Evolutionary conservation across 2,329 filamentous ascomycete genomes (phyloP).

Genomic region (Alternaria gansuensis): DNA sequence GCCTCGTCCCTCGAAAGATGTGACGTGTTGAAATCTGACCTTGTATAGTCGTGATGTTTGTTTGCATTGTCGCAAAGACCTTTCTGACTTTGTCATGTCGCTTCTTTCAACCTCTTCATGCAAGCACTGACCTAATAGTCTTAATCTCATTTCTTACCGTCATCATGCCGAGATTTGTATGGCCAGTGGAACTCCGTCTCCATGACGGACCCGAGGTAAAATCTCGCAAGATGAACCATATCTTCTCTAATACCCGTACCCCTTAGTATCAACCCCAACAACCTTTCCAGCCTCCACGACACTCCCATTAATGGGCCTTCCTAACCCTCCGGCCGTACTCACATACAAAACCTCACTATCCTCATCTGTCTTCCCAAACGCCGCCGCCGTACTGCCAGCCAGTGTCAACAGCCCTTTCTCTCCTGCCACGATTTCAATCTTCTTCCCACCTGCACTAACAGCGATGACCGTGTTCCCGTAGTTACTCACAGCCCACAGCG

Average conservation of each 20-base stretch:
- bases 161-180: not conserved
- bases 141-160: not conserved
- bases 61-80: not conserved
- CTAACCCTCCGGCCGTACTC: not conserved
- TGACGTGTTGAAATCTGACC: not conserved
- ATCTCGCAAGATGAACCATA: not conserved
- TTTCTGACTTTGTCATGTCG: not conserved
- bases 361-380: not conserved
- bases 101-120: not conserved
- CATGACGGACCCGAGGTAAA: not conserved
- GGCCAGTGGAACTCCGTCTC: not conserved
- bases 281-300: constrained; percentile 20
- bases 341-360: not conserved
- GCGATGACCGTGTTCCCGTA: constrained; percentile 11
- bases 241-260: constrained; percentile 8
- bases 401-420: not conserved
- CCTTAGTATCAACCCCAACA: constrained; percentile 12
- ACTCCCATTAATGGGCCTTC: constrained; percentile 7
- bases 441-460: not conserved
- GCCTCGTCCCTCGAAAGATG: not conserved
- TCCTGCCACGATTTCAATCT: not conserved
- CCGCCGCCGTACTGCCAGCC: not conserved
- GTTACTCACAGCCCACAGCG: constrained; percentile 18
- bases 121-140: not conserved
- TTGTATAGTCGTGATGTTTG: not conserved